These are phyloP conservation scores for Pistacia atlantica DNA, from an alignment of 345 rosid species.

Conservation along the genomic window DNA sequence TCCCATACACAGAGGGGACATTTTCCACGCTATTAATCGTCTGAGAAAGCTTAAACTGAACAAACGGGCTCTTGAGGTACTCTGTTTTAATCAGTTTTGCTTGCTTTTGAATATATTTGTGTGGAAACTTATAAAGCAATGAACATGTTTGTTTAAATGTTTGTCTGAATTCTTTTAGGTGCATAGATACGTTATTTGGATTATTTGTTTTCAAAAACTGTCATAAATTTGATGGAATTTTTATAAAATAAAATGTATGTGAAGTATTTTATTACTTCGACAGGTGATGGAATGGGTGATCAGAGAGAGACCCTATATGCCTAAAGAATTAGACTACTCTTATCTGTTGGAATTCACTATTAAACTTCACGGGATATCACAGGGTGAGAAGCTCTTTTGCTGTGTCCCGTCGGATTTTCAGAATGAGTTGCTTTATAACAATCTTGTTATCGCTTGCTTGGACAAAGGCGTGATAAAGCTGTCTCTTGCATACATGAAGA, in stretches of 20 bases:
- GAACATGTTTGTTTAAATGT: conserved; percentile 17
- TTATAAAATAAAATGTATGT: not conserved
- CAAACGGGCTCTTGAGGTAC: conserved; percentile 81
- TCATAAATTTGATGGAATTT: no score
- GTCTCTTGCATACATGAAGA: conserved; percentile 87
- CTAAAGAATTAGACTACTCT: conserved; percentile 83
- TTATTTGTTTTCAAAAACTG: not conserved
- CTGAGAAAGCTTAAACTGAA: conserved; percentile 67
- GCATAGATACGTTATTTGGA: not conserved
- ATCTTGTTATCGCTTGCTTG: conserved; percentile 83
- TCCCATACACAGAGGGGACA: conserved; percentile 76
- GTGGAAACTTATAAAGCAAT: not conserved
- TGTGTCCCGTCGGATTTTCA: conserved; percentile 78
- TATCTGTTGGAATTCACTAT: conserved; percentile 79
- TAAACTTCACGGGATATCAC: conserved; percentile 74
- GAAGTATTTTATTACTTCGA: conserved; percentile 18
- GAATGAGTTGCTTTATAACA: conserved; percentile 83
- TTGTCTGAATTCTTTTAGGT: not conserved
- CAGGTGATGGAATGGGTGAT: conserved; percentile 97
- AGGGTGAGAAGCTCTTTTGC: conserved; percentile 72
- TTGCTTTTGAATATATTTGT: not conserved
- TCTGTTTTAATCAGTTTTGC: not conserved
- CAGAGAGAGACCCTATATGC: conserved; percentile 84
- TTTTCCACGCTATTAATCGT: conserved; percentile 76
- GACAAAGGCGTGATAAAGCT: conserved; percentile 73